Conservation (phyloP, 1,139 yeast species). For the Taiozyma sp. region DNA sequence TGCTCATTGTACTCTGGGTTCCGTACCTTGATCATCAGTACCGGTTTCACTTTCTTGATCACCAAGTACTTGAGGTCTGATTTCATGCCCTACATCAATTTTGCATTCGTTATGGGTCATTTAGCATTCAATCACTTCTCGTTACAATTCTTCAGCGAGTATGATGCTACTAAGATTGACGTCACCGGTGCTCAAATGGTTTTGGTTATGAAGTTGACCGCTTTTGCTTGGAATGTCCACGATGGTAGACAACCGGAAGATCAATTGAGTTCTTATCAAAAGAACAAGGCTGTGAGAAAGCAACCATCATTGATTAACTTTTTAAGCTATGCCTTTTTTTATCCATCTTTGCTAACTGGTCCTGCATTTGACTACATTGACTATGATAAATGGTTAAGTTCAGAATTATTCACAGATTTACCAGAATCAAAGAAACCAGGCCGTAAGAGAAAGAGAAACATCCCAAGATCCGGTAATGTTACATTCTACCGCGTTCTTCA, state of each 20-base stretch:
- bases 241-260: constrained; percentile 55
- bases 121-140: constrained; percentile 68
- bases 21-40: constrained; percentile 56
- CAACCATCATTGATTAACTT: constrained; percentile 73
- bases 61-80: constrained; percentile 60
- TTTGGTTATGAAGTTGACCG: constrained; percentile 84
- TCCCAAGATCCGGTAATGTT: constrained; percentile 76
- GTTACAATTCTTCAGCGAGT: constrained; percentile 58
- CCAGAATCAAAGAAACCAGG: constrained; percentile 69
- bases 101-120: constrained; percentile 72
- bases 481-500: constrained; percentile 62
- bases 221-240: constrained; percentile 90
- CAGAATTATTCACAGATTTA: constrained; percentile 75
- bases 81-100: constrained; percentile 90
- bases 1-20: constrained; percentile 67
- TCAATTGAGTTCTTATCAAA: constrained; percentile 45
- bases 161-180: constrained; percentile 63
- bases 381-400: constrained; percentile 76
- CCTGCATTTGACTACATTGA: constrained; percentile 94
- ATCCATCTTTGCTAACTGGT: constrained; percentile 88
- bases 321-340: constrained; percentile 83
- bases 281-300: constrained; percentile 50
- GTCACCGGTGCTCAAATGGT: constrained; percentile 98
- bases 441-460: constrained; percentile 51
- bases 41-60: constrained; percentile 65